Base-by-base conservation (phyloP, 192 early-diverging fungal species). In the Dispira simplex region DNA sequence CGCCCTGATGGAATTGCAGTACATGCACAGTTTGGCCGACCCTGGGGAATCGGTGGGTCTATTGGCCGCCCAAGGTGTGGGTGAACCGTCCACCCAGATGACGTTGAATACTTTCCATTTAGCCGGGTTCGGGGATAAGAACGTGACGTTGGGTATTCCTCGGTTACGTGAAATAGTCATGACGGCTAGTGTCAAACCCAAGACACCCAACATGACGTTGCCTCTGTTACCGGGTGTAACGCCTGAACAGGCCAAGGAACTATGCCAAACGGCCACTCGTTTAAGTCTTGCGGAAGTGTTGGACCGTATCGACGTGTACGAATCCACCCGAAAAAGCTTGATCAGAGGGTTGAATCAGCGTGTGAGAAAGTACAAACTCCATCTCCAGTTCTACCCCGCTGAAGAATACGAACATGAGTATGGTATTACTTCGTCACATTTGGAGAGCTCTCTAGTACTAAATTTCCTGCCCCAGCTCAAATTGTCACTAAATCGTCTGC, bases 51-150 rank as follows among this genome's bases (percentile, higher is more conserved):
- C 90, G 54, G 97, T 99, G 64, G 97, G 97, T 60, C 72, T 98
- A 39, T 78, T 99, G 60, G 97, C 97, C 20, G 95, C 95, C 18
- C 95, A 99, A 73, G 85, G 85, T 69, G 88, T 99, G 63, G 97
- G 97, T 52, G 97, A 99, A 77, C 97, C 97, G 48, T 96, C 94
- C 48, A 99, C 97, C 16, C 97, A 99, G 71, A 99, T 99, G 97
- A 99, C 97, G 46, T 81, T 99, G 44, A 99, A 99, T 78, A 99
- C 97, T 59, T 99, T 99, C 90, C 97, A 99, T 80, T 90, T 97
- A 77, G 91, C 91, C 48, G 91, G 91, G 43, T 91, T 87, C 64
- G 95, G 93, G 74, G 93, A 92, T 65, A 93, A 91, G 71, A 99
- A 99, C 83, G 97, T 99, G 26, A 99, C 97, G 3, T 83, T 99